Evolutionary conservation across 139 green algal genomes (phyloP), one percentile per base, ranked within the genome.

Genomic region (Chlamydomonas sphaeroides): DNA sequence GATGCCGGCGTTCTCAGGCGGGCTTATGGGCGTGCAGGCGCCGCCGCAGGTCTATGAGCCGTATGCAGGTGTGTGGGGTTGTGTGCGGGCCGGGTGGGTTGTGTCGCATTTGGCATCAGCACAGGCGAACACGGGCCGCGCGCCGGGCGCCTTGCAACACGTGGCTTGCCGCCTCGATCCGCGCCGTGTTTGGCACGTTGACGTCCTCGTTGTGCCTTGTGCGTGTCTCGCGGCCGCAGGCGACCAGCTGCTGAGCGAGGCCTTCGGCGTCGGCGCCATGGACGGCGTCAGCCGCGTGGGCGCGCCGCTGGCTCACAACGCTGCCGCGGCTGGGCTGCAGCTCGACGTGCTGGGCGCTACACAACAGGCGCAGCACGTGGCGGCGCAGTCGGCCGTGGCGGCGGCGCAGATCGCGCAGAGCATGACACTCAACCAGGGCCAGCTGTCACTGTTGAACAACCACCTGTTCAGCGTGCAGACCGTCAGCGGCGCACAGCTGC

Each of bases 401-500:
- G 39, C 61, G 45, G 41, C 71, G 63, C 80, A 86, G 71, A 68
- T 88, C 26, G 69, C 84, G 15, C 65, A 85, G 63, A 68, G 38
- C 21, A 56, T 88, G 78, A 71, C 68, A 20, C 71, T 88, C 6
- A 85, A 79, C 71, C 71, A 81, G 70, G 56, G 39, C 11, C 84
- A 85, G 70, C 78, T 88, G 17, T 18, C 63, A 1, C 4, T 72
- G 51, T 48, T 85, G 2, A 88, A 88, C 70, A 83, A 45, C 8
- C 84, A 88, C 84, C 70, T 88, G 42, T 88, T 83, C 84, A 83
- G 62, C 78, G 62, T 88, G 48, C 84, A 88, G 77, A 82, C 76
- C 36, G 80, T 88, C 36, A 78, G 57, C 23, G 84, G 84, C 2
- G 84, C 77, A 6, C 45, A 80, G 48, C 53, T 83, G 73, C 82